These are phyloP conservation scores for Cymbomonas tetramitiformis DNA, from an alignment of 139 green algal species.

Conservation along the genomic window DNA sequence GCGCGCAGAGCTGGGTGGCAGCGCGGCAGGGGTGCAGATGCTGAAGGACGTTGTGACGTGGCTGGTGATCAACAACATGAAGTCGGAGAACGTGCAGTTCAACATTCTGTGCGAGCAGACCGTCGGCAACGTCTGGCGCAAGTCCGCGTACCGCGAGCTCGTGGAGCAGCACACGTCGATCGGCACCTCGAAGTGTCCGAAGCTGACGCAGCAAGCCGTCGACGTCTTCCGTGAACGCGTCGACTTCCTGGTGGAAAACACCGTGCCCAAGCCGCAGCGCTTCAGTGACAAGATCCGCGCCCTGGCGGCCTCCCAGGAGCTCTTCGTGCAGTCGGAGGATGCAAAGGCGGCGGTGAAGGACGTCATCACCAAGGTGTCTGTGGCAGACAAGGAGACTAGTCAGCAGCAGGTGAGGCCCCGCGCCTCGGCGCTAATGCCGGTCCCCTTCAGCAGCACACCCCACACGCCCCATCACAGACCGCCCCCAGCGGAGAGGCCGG, in stretches of 20 bases:
- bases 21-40: neutral
- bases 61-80: conserved; percentile 17
- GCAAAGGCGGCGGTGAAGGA: neutral
- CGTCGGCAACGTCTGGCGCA: conserved; percentile 18
- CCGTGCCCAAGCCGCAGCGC: neutral
- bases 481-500: neutral
- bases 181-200: neutral
- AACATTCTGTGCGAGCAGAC: conserved; percentile 9
- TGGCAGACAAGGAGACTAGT: neutral
- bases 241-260: neutral
- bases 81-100: conserved; percentile 14
- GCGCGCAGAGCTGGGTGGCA: neutral
- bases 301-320: neutral
- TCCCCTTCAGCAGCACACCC: neutral
- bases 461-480: neutral
- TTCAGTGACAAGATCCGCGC: neutral
- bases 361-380: neutral
- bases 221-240: conserved; percentile 15
- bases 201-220: neutral
- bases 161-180: neutral
- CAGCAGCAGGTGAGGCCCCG: too few relatives aligned
- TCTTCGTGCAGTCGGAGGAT: neutral
- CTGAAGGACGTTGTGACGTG: conserved; percentile 16
- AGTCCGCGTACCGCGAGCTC: conserved; percentile 13
- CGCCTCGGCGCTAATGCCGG: too few relatives aligned